phyloP scores from a whole-genome alignment of 2,329 filamentous ascomycete species.

The Paracamarosporium sp. region DNA sequence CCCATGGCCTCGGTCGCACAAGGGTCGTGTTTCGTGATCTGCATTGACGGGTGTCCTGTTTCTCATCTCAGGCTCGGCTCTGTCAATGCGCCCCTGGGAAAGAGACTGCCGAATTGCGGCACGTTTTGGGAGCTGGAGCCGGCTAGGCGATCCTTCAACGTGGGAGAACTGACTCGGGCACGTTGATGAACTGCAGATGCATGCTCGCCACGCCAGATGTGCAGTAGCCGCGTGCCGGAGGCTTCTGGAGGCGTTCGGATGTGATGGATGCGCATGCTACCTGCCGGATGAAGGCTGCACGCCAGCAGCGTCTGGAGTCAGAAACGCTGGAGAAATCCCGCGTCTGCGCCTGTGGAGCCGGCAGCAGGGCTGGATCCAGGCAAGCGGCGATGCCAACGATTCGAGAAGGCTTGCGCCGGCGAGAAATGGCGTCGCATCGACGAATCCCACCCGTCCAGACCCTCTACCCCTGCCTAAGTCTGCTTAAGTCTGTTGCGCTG shows the following conservation, averaged over 20 bases:
- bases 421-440: not conserved
- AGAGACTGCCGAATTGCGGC: slow-evolving; percentile 7
- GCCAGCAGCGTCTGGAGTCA: not conserved
- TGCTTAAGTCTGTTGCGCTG: slow-evolving; percentile 9
- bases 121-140: slow-evolving; percentile 2
- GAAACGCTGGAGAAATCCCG: not conserved
- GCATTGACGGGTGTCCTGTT: not conserved
- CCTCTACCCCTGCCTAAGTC: slow-evolving; percentile 1
- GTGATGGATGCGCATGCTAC: slow-evolving; percentile 3
- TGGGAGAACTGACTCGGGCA: slow-evolving; percentile 8
- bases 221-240: not conserved
- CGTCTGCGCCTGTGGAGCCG: not conserved
- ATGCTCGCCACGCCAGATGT: not conserved
- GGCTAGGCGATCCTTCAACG: slow-evolving; percentile 3
- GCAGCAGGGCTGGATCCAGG: slow-evolving; percentile 4
- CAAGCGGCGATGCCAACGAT: slow-evolving; percentile 13
- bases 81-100: slow-evolving; percentile 12
- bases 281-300: not conserved
- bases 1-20: not conserved
- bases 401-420: slow-evolving; percentile 7
- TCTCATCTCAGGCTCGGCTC: not conserved
- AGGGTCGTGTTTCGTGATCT: not conserved
- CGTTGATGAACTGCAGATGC: not conserved
- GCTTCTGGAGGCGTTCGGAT: not conserved
- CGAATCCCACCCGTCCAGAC: slow-evolving; percentile 4